These are phyloP conservation scores for Phytophthora hibernalis DNA, from an alignment of 352 stramenopile genomes.

Conservation along the genomic window DNA sequence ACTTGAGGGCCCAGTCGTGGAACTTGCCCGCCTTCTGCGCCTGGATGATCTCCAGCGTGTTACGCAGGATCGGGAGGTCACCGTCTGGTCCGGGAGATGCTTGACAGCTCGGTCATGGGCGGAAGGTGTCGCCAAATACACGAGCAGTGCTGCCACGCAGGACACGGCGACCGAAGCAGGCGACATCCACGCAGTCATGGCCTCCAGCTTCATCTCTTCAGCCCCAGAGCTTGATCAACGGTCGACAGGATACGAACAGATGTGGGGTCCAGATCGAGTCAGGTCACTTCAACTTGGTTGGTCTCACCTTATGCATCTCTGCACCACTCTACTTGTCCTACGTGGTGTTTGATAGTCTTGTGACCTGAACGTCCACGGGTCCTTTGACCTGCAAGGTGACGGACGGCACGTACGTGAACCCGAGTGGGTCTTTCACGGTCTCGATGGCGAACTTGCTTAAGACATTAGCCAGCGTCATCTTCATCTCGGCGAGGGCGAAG, in stretches of 20 bases:
- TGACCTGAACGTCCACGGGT: constrained; percentile 27
- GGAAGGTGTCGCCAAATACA: constrained; percentile 37
- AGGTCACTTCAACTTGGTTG: constrained; percentile 20
- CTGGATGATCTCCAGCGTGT: constrained; percentile 58
- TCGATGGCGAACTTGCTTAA: constrained; percentile 58
- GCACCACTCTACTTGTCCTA: not conserved
- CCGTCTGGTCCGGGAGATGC: constrained; percentile 43
- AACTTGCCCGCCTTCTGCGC: constrained; percentile 48
- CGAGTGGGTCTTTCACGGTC: constrained; percentile 38
- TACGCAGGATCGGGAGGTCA: constrained; percentile 53
- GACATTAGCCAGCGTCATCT: constrained; percentile 52
- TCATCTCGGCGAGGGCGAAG: constrained; percentile 40
- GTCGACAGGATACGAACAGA: not conserved
- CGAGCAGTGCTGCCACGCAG: constrained; percentile 34
- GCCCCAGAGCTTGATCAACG: too few species aligned
- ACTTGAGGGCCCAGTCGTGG: constrained; percentile 61
- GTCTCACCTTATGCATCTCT: not conserved
- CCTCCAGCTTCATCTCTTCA: constrained; percentile 30
- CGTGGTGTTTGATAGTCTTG: constrained; percentile 5
- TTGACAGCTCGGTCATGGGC: constrained; percentile 38
- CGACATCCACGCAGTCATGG: constrained; percentile 15
- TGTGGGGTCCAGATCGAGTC: constrained; percentile 6
- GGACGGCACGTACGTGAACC: constrained; percentile 55
- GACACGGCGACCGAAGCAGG: constrained; percentile 26
- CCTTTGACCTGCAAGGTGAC: constrained; percentile 56